Evolutionary conservation across 2,329 filamentous ascomycete species (phyloP).

Genomic region (Fusarium solani-melongenae): DNA sequence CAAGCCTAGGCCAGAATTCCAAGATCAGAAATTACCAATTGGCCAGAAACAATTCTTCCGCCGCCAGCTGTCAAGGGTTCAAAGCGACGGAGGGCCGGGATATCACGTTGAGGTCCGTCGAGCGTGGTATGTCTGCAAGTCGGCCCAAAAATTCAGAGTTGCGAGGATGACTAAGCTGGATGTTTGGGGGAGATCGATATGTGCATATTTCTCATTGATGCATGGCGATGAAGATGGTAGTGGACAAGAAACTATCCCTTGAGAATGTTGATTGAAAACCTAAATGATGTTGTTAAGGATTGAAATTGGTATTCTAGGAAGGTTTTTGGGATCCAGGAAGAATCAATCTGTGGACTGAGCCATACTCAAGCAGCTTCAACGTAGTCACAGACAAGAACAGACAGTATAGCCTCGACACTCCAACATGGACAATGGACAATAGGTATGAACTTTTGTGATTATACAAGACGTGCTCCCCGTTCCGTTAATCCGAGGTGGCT

Average conservation of each 20-base stretch:
- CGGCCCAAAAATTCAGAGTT: slow-evolving; percentile 39
- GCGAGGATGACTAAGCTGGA: slow-evolving; percentile 33
- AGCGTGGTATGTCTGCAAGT: slow-evolving; percentile 6
- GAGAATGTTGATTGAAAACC: neutral
- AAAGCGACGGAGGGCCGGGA: slow-evolving; percentile 21
- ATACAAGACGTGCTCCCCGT: slow-evolving; percentile 1
- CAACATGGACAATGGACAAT: neutral
- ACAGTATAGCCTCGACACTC: neutral
- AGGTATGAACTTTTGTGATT: neutral
- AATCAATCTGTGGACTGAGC: neutral
- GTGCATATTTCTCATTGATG: slow-evolving; percentile 17
- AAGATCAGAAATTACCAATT: neutral
- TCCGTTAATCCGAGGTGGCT: slow-evolving; percentile 16
- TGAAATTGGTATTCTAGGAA: neutral
- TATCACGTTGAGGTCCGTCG: slow-evolving; percentile 19
- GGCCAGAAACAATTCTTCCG: slow-evolving; percentile 1
- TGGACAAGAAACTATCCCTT: neutral
- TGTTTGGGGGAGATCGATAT: neutral
- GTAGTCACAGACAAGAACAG: neutral
- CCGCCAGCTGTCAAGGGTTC: slow-evolving; percentile 4
- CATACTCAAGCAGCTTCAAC: neutral
- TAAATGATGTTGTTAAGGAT: neutral
- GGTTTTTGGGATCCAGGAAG: neutral
- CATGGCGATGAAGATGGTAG: slow-evolving; percentile 6
- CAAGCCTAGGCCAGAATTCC: neutral